Base-by-base conservation (phyloP, 768 basidiomycete genomes). In the Aureoboletus auriporus region DNA sequence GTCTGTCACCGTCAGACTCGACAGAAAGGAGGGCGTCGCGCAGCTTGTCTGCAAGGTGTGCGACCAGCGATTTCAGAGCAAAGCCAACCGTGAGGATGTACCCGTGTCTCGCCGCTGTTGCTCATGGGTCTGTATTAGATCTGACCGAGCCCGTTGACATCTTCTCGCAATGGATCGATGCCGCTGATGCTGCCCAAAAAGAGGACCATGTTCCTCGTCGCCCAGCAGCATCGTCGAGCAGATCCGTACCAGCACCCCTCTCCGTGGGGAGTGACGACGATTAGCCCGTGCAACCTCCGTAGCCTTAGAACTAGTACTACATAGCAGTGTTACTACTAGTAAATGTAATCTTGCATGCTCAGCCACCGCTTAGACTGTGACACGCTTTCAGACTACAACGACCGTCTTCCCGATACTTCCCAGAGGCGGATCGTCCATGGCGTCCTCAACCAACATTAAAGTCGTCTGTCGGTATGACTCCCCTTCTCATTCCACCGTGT, bases 391-490 rank as follows among this genome's bases (percentile, higher is more conserved):
- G 20, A 23, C 64, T 62, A 68, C 50, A 44, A 47, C 56, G 26
- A 44, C 43, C 28, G 51, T 50, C 53, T 31, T 46, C 38, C 40
- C 56, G 58, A 57, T 56, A 53, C 49, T 50, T 49, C 52, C 23
- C 39, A 50, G 47, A 53, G 11, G 5, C 61, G 55, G 63, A 65
- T 65, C 56, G 56, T 59, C 63, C 65, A 82, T 86, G 72, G 84
- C 84, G 64, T 79, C 84, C 57, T 74, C 75, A 53, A 93, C 84
- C 57, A 94, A 94, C 68, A 93, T 95, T 79, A 95, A 98, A 77
- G 96, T 99, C 64, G 92, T 99, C 56, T 98, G 95, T 79, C 92
- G 95, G 95, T 94, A 59, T 58, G 92, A 71, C 43, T 39, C 37
- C 51, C n/a, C 34, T 41, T 29, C 40, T 17, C 31, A 29, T 5